phyloP scores from a whole-genome alignment of 1,139 yeast genomes.

The Scheffersomyces insectosa region DNA sequence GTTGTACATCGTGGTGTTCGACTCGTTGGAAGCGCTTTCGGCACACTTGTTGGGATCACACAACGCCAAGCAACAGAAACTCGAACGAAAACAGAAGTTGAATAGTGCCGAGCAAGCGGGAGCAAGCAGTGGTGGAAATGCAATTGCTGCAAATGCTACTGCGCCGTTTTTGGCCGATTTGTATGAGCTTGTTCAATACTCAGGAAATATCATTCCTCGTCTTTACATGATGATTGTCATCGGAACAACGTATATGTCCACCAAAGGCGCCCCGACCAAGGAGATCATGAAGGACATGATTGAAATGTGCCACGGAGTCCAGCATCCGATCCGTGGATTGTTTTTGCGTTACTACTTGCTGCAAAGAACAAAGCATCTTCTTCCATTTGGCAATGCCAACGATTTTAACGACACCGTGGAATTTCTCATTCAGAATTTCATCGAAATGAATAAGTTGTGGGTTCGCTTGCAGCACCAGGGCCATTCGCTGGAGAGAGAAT shows the following conservation, averaged over 20 bases:
- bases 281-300: constrained; percentile 95
- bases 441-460: constrained; percentile 98
- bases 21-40: constrained; percentile 72
- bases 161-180: constrained; percentile 83
- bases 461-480: constrained; percentile 96
- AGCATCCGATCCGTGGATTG: constrained; percentile 88
- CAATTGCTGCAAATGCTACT: constrained; percentile 8
- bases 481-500: constrained; percentile 77
- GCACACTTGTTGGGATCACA: constrained; percentile 67
- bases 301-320: constrained; percentile 98
- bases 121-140: background rate
- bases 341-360: constrained; percentile 86
- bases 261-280: constrained; percentile 75
- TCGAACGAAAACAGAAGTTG: constrained; percentile 6
- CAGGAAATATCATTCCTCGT: constrained; percentile 90
- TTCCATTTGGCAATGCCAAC: constrained; percentile 49
- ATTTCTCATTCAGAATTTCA: constrained; percentile 81
- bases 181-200: constrained; percentile 92
- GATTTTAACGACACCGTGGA: constrained; percentile 66
- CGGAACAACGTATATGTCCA: constrained; percentile 83
- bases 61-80: constrained; percentile 36
- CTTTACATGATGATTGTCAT: constrained; percentile 93
- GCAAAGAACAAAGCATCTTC: constrained; percentile 75
- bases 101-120: background rate
- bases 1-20: constrained; percentile 81